Evolutionary conservation across 345 rosid genomes (phyloP), one percentile per base, ranked within the genome.

Genomic region (Citrus reticulata): DNA sequence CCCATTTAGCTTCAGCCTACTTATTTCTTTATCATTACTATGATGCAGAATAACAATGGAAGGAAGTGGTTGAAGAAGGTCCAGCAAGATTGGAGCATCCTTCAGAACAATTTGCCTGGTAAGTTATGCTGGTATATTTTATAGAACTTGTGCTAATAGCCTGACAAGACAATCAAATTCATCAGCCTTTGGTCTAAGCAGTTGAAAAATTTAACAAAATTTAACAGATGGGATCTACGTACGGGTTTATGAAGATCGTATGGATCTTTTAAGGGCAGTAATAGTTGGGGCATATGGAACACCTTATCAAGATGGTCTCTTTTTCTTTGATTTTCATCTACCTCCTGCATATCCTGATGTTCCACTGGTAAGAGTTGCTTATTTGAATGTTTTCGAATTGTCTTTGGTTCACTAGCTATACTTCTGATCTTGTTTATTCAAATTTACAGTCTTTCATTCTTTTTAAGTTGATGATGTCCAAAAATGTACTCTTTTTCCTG

Each of bases 261-360:
- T 97, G 93, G 99, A 97, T 87, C 94, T 97, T 51, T 80, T 97
- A 73, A 90, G 99, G 80, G 96, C 98, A 4, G 98, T 90, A 61
- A 92, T 97, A 78, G 91, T 88, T 9, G 99, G 99, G 79, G 96
- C 99, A 61, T 93, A 85, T 79, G 99, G 98, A 74, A 93, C 99
- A 49, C 99, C 99, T 57, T 97, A 97, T 85, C 99, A 97, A 85
- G 99, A 97, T 80, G 98, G 99, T 79, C 93, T 97, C 49, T 97
- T 97, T 88, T 93, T 94, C 84, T 97, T 97, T 65, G 98, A 97
- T 88, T 94, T 97, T 83, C 94, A 91, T 77, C 95, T 94, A 80
- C 97, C 98, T 19, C 87, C 92, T 22, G 95, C 91, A 42, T 94
- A 97, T 84, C 98, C 98, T 27, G 85, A 85, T 86, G 94, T 88